Percentiles rank a stretch among this genome's conserved stretches.
phyloP scores from a whole-genome alignment of 176 grass and related monocot species.

The Rhynchospora breviuscula region DNA sequence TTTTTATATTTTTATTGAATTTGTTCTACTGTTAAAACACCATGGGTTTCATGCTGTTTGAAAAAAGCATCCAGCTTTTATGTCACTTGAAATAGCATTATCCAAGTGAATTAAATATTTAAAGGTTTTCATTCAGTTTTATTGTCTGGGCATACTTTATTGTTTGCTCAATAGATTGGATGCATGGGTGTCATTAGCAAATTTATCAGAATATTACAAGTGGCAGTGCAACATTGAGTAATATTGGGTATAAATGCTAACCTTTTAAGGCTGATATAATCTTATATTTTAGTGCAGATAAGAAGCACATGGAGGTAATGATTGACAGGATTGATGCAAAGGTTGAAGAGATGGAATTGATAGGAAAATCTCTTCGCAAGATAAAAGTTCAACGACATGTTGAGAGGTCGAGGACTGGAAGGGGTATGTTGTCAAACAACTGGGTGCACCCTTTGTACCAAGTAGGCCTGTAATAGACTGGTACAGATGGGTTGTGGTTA shows the following conservation, averaged over 20 bases:
- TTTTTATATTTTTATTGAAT: not conserved
- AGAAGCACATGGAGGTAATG: constrained; percentile 23
- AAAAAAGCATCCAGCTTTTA: not conserved
- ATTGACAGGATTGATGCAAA: constrained; percentile 28
- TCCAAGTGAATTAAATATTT: not conserved
- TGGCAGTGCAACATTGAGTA: not conserved
- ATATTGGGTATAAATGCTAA: not conserved
- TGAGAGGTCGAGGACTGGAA: constrained; percentile 2
- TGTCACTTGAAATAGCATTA: not conserved
- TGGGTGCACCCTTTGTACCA: not conserved
- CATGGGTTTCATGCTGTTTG: not conserved
- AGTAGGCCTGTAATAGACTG: not conserved
- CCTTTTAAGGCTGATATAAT: not conserved
- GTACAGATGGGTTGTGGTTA: not conserved
- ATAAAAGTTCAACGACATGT: constrained; percentile 12
- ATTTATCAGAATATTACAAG: not conserved
- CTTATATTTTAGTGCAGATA: constrained; percentile 13
- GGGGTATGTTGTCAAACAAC: constrained; percentile 8
- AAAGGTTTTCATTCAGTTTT: not conserved
- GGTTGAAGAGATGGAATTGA: constrained; percentile 17
- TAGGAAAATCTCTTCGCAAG: constrained; percentile 21
- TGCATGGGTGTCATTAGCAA: not conserved
- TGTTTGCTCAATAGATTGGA: not conserved
- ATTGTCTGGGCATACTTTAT: not conserved
- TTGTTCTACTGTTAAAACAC: not conserved